Evolutionary conservation across 495 filamentous ascomycete species (phyloP).

Genomic region (Talaromyces wortmannii): DNA sequence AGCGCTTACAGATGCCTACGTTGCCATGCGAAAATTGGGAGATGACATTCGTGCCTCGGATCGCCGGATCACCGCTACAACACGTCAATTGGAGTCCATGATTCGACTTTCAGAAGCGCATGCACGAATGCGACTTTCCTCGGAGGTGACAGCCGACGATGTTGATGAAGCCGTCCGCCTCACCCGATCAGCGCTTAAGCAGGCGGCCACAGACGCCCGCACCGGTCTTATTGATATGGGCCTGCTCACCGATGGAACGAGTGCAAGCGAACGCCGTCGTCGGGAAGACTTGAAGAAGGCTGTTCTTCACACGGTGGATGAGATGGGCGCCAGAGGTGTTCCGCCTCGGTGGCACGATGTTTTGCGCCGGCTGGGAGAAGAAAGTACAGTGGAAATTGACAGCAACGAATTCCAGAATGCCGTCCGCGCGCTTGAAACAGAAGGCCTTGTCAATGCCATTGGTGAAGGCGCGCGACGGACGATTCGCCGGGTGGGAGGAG

Average conservation of each 20-base stretch:
- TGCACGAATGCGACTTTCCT: slow-evolving; percentile 88
- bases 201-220: slow-evolving; percentile 82
- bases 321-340: slow-evolving; percentile 57
- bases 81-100: slow-evolving; percentile 92
- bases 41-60: slow-evolving; percentile 90
- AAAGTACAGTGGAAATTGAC: slow-evolving; percentile 67
- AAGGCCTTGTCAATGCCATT: slow-evolving; percentile 71
- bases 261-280: slow-evolving; percentile 70
- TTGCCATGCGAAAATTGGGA: slow-evolving; percentile 92
- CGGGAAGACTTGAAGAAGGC: slow-evolving; percentile 81
- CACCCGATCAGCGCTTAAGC: slow-evolving; percentile 92
- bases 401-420: slow-evolving; percentile 73
- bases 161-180: slow-evolving; percentile 87
- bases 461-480: slow-evolving; percentile 81
- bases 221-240: slow-evolving; percentile 97
- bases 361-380: slow-evolving; percentile 64
- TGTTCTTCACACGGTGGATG: slow-evolving; percentile 67
- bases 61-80: slow-evolving; percentile 95
- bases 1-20: slow-evolving; percentile 80
- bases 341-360: slow-evolving; percentile 73
- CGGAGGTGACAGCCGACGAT: slow-evolving; percentile 69
- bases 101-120: slow-evolving; percentile 95
- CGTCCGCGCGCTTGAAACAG: slow-evolving; percentile 71
- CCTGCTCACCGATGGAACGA: slow-evolving; percentile 85
- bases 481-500: slow-evolving; percentile 69